phyloP scores from a whole-genome alignment of 371 early-diverging fungal genomes.

The Vittaforma corneae region DNA sequence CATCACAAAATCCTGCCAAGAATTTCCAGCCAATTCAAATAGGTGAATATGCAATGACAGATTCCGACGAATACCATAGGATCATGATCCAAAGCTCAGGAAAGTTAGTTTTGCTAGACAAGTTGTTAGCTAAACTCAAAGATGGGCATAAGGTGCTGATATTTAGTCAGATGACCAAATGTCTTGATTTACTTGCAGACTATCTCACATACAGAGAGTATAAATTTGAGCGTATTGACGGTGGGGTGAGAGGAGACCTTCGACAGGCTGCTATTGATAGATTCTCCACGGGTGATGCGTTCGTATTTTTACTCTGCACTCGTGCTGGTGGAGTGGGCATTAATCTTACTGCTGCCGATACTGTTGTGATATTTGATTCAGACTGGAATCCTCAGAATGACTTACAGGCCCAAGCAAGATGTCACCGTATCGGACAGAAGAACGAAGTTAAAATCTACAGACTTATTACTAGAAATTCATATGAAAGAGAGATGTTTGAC shows the following conservation, averaged over 20 bases:
- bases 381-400: slow-evolving; percentile 94
- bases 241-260: slow-evolving; percentile 67
- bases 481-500: slow-evolving; percentile 88
- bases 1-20: too few species aligned
- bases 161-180: slow-evolving; percentile 94
- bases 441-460: slow-evolving; percentile 74
- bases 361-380: slow-evolving; percentile 80
- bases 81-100: slow-evolving; percentile 90
- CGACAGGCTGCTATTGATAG: slow-evolving; percentile 86
- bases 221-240: slow-evolving; percentile 76
- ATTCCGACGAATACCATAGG: neutral
- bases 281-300: slow-evolving; percentile 67
- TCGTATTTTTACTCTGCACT: slow-evolving; percentile 76
- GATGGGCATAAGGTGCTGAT: slow-evolving; percentile 84
- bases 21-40: too few species aligned
- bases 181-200: slow-evolving; percentile 92
- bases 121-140: slow-evolving; percentile 69
- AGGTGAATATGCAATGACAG: neutral
- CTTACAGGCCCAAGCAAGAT: slow-evolving; percentile 79
- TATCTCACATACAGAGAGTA: slow-evolving; percentile 73
- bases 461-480: slow-evolving; percentile 74
- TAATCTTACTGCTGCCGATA: slow-evolving; percentile 83
- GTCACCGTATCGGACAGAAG: slow-evolving; percentile 85
- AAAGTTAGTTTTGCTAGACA: slow-evolving; percentile 91
- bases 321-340: slow-evolving; percentile 88